Evolutionary conservation across 2,329 filamentous ascomycete genomes (phyloP), one percentile per base, ranked within the genome.

Genomic region (Stagonosporopsis vannaccii): DNA sequence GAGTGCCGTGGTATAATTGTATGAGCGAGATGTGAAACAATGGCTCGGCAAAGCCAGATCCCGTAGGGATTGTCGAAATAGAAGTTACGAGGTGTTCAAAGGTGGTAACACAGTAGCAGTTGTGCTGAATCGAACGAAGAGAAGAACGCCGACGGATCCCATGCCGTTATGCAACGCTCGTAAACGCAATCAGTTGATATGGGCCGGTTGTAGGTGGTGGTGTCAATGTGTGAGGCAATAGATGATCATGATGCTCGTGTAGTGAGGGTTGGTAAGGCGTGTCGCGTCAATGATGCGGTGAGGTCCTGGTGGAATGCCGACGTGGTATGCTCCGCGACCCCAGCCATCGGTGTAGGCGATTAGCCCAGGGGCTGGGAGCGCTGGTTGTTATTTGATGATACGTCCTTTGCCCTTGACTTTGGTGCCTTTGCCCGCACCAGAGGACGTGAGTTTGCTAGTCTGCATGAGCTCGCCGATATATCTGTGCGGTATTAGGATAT

Each of bases 381-480:
- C 49, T 70, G 66, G 54, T 69, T 69, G 68, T 68, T 74, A 75
- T 70, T 75, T 75, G 57, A 72, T 71, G 57, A 57, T 63, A 32
- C 72, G 71, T 47, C 70, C 70, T 58, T 75, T 75, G 63, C 71
- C 70, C 60, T 79, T 79, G 59, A 62, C 70, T 68, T 83, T 86
- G 61, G 76, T 75, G 63, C 75, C 77, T 69, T 84, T 84, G 32
- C 78, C 77, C 48, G 82, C 81, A 51, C 79, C 79, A 32, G 81
- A 77, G 3, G 80, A 79, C n/a, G 80, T 82, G 69, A 87, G 82
- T 70, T 87, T 86, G 67, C 81, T 83, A 65, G 85, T 87, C 69
- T 91, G 91, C 86, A 97, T 98, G 51, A 98, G 83, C 72, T 97
- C 94, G 63, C 94, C 94, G 69, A 98, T 98, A 75, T 98, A 98